A percentile compares a stretch with the other conserved stretches of the same genome.
Evolutionary conservation across 208 protist species (phyloP).

Genomic region (Phytomonas sp.): DNA sequence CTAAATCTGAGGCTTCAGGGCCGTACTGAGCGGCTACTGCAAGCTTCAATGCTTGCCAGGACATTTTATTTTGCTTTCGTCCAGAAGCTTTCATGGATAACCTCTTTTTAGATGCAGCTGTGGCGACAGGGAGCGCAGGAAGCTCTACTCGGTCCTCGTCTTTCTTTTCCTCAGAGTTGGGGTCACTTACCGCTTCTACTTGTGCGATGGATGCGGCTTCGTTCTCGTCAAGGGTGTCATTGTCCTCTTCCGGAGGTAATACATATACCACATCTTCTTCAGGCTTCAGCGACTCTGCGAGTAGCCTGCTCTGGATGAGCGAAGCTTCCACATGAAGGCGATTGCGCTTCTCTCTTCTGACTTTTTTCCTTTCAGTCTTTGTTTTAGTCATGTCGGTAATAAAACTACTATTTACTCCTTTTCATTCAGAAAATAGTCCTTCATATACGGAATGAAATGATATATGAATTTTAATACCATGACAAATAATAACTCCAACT

Average conservation of each 20-base stretch:
- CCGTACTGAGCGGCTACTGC: conserved; percentile 30
- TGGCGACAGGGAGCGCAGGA: conserved; percentile 14
- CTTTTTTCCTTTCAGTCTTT: conserved; percentile 30
- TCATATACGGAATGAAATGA: background rate
- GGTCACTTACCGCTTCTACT: background rate
- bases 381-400: conserved; percentile 13
- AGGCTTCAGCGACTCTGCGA: conserved; percentile 4
- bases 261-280: conserved; percentile 1
- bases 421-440: background rate
- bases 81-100: conserved; percentile 1
- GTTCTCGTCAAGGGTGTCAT: background rate
- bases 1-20: conserved; percentile 65
- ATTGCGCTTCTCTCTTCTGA: conserved; percentile 21
- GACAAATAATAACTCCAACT: background rate
- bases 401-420: background rate
- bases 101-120: background rate
- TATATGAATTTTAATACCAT: background rate
- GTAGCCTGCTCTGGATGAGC: conserved; percentile 20
- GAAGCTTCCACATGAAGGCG: conserved; percentile 21
- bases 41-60: conserved; percentile 62
- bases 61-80: conserved; percentile 42
- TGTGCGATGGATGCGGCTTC: background rate
- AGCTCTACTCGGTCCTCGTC: conserved; percentile 22
- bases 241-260: background rate
- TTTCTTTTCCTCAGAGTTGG: conserved; percentile 12